A percentile compares a stretch with the other conserved stretches of the same genome.
phyloP scores from a whole-genome alignment of 805 yeast genomes.

The Priceomyces carsonii region DNA sequence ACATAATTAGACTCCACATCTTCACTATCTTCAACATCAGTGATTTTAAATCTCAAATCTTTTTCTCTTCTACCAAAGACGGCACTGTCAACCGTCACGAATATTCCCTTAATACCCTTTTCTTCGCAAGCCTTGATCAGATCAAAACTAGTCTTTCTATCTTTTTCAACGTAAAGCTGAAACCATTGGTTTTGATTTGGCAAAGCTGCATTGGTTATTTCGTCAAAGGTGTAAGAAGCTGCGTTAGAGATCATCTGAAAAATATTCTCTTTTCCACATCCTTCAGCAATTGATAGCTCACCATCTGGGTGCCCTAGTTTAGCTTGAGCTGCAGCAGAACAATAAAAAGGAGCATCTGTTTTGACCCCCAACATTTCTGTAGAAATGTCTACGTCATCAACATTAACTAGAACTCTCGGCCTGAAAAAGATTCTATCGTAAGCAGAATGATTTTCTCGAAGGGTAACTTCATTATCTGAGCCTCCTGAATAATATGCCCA shows the following conservation, averaged over 20 bases:
- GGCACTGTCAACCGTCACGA: slow-evolving; percentile 59
- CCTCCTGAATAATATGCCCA: slow-evolving; percentile 50
- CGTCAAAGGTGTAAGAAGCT: slow-evolving; percentile 42
- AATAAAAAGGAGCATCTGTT: slow-evolving; percentile 48
- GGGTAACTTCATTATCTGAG: slow-evolving; percentile 49
- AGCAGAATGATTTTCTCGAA: slow-evolving; percentile 44
- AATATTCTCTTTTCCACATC: slow-evolving; percentile 39
- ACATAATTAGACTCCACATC: slow-evolving; percentile 15
- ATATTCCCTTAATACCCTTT: slow-evolving; percentile 45
- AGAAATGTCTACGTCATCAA: slow-evolving; percentile 25
- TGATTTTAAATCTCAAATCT: slow-evolving; percentile 41
- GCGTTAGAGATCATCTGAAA: slow-evolving; percentile 50
- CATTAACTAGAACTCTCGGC: slow-evolving; percentile 44
- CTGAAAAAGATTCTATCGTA: slow-evolving; percentile 44
- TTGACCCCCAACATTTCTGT: slow-evolving; percentile 29
- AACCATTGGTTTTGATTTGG: slow-evolving; percentile 43
- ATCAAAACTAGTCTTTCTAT: slow-evolving; percentile 29
- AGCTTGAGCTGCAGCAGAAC: slow-evolving; percentile 50
- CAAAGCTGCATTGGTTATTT: slow-evolving; percentile 34
- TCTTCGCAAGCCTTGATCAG: slow-evolving; percentile 39
- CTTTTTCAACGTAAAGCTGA: slow-evolving; percentile 48
- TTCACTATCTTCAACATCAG: slow-evolving; percentile 30
- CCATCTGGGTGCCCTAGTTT: slow-evolving; percentile 46
- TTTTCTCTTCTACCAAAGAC: slow-evolving; percentile 55
- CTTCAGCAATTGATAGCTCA: slow-evolving; percentile 42